Evolutionary conservation across 2,329 filamentous ascomycete species (phyloP), one percentile per base, ranked within the genome.

Genomic region (Paracoccidioides lutzii): DNA sequence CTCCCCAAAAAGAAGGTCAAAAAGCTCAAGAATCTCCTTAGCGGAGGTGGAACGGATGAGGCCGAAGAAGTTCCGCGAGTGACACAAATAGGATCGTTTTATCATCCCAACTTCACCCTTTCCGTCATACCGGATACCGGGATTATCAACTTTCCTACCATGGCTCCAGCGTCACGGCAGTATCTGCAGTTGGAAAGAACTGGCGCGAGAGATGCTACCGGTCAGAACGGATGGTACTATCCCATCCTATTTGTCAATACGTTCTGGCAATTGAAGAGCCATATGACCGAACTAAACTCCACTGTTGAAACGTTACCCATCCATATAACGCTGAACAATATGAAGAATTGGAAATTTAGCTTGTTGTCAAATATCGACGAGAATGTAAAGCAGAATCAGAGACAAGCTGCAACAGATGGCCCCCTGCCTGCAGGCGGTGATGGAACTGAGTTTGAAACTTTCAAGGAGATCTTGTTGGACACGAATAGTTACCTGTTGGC

Each of bases 401-500:
- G 83, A 48, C 84, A 89, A 67, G 87, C 87, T 52, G 89, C 90
- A 1, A 82, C 80, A 56, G 90, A 88, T 48, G 78, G 82, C 40
- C 75, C 83, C 2, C 76, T 86, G 5, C 82, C 88, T 0, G 85
- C 85, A 40, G 87, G 86, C 55, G 87, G 90, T 56, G 93, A 97
- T 67, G 93, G 93, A 44, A 88, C 81, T 56, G 93, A 98, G 72
- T 88, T 97, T 65, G 93, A 98, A 69, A 89, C 96, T 81, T 84
- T 98, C 76, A 98, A 98, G 77, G 87, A 94, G 66, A 87, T 97
- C 50, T 79, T 98, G 42, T 79, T 97, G 41, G 89, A 97, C 74
- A 95, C 90, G 33, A 97, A 97, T 72, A 85, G 88, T 40, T 95
- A 90, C 68, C 82, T 98, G 35, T 82, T 98, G 42, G 84, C 80